Evolutionary conservation across 352 stramenopile genomes (phyloP), one percentile per base, ranked within the genome.

Genomic region (Phytophthora cactorum): DNA sequence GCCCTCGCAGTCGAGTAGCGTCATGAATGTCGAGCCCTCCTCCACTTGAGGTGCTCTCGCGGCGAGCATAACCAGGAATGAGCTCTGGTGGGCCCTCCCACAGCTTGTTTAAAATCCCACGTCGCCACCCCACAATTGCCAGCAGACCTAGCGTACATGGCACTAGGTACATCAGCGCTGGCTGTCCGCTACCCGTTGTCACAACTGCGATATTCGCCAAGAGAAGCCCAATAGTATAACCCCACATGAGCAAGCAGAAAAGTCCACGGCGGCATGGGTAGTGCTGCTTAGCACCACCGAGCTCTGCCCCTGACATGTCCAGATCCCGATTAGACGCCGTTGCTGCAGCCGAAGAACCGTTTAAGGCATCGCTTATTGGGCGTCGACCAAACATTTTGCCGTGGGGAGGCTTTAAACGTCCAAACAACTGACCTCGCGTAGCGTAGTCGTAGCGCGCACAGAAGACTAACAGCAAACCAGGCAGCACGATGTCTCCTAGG

Each of bases 91-190:
- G 95, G 4, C 93, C 92, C 29, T 93, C 75, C 92, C 92, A 98
- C 29, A 98, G 73, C 60, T 97, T 94, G 29, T 59, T 70, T 12
- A 97, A 75, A 63, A 97, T 97, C 28, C 92, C 90, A 27, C 92
- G 88, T 29, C 72, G 85, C 75, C 87, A 95, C 0, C 74, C 76
- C 57, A 96, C 78, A 54, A 93, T 66, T 14, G 70, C 55, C 38
- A 98, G 82, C 25, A 93, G 70, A 14, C 93, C 93, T 1, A 98
- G 79, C 34, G 91, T 98, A 61, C 86, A 97, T 17, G 95, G 95
- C 32, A 99, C 96, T 6, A 99, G 66, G 76, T 99, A 99, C 78
- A 99, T 89, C 36, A 99, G 81, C 31, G 97, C 96, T 9, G 96
- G 97, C 70, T 99, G 97, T 3, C 96, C 96, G 70, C 96, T 90